phyloP scores from a whole-genome alignment of 805 yeast genomes.

The Wickerhamiella vanderwaltii region DNA sequence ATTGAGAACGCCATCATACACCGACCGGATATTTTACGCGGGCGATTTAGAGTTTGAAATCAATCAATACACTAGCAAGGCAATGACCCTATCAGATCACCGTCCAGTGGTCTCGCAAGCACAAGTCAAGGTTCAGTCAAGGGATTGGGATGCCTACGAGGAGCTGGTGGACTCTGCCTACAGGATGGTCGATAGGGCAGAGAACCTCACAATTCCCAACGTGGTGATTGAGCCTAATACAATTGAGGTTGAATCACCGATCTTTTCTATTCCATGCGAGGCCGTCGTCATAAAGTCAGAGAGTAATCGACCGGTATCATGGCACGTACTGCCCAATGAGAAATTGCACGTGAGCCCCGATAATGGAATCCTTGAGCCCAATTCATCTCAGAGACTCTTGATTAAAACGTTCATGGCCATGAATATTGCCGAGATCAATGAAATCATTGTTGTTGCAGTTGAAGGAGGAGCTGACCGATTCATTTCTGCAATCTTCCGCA shows the following conservation, averaged over 20 bases:
- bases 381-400: constrained; percentile 3
- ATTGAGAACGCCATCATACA: constrained; percentile 43
- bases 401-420: constrained; percentile 9
- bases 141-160: constrained; percentile 31
- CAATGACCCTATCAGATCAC: constrained; percentile 38
- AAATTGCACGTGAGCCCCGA: constrained; percentile 8
- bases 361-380: constrained; percentile 8
- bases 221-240: constrained; percentile 32
- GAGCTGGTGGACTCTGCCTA: constrained; percentile 30
- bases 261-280: constrained; percentile 16
- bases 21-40: constrained; percentile 42
- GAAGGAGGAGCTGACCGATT: constrained; percentile 14
- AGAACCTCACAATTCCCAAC: constrained; percentile 34
- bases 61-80: constrained; percentile 2
- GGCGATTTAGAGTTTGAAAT: constrained; percentile 13
- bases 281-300: constrained; percentile 1
- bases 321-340: constrained; percentile 8
- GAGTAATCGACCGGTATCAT: constrained; percentile 5
- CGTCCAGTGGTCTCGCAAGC: constrained; percentile 39
- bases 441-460: constrained; percentile 9
- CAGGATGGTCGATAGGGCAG: constrained; percentile 33
- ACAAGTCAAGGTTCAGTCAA: constrained; percentile 25
- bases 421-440: constrained; percentile 3
- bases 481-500: constrained; percentile 19
- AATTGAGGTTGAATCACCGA: constrained; percentile 22